A percentile compares a stretch with the other conserved stretches of the same genome.
Evolutionary conservation across 306 rosid species (phyloP).

Genomic region (Elaeagnus macrophylla): DNA sequence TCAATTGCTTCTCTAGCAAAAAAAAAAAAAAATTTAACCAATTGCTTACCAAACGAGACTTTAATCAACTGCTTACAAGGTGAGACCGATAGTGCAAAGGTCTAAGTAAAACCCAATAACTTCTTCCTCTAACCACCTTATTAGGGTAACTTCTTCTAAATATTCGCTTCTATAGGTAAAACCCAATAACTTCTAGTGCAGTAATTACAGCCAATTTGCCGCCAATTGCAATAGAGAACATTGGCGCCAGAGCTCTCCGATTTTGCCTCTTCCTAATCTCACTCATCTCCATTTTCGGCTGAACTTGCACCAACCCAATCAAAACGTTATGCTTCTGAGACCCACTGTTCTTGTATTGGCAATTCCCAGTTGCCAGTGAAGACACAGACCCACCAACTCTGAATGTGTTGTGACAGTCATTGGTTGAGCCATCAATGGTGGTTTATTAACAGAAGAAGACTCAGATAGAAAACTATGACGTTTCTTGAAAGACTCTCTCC

Average conservation of each 20-base stretch:
- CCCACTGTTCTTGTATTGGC: not conserved
- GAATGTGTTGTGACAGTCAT: too few species aligned
- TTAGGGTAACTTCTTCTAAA: too few species aligned
- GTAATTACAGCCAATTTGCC: not conserved
- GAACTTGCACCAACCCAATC: constrained; percentile 13
- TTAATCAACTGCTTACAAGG: constrained; percentile 19
- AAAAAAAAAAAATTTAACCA: too few species aligned
- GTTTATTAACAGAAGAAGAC: too few species aligned
- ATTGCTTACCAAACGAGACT: constrained; percentile 27
- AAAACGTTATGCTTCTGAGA: constrained; percentile 10
- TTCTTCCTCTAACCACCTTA: not conserved
- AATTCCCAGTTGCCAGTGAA: not conserved
- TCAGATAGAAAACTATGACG: too few species aligned
- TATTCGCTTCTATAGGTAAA: too few species aligned
- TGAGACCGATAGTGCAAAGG: constrained; percentile 17
- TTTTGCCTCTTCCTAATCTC: constrained; percentile 21
- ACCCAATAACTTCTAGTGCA: too few species aligned
- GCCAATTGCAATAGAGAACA: constrained; percentile 8
- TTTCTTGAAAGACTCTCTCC: constrained; percentile 20
- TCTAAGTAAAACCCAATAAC: constrained; percentile 3
- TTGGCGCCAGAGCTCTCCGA: constrained; percentile 2
- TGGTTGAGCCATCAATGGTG: too few species aligned
- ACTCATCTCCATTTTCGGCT: constrained; percentile 19
- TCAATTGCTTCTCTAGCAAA: too few species aligned
- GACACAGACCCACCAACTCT: not conserved